These are phyloP conservation scores for Apiospora arundinis DNA, from an alignment of 2,329 filamentous ascomycete species.

Conservation along the genomic window DNA sequence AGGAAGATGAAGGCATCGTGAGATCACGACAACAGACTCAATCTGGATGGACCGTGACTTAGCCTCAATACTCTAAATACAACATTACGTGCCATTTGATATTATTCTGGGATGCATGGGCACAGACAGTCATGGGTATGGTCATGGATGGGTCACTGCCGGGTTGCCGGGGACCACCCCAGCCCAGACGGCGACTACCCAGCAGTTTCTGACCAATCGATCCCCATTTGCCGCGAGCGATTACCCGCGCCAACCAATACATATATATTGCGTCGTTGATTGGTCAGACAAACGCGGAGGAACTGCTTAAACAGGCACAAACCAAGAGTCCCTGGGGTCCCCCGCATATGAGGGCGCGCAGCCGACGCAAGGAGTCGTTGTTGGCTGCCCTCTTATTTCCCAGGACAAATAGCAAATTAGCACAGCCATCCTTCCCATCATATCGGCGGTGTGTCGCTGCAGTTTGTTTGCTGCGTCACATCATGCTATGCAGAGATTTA, in stretches of 20 bases:
- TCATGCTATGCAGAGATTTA: background rate
- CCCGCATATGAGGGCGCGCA: background rate
- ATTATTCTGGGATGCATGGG: no score
- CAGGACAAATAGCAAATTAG: background rate
- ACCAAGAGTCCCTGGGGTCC: background rate
- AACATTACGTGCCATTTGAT: no score
- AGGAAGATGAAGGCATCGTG: no score
- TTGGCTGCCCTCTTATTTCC: background rate
- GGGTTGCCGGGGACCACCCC: background rate
- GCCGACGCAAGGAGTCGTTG: background rate
- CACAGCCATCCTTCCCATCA: background rate
- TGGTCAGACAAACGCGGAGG: background rate
- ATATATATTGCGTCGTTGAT: fast-evolving
- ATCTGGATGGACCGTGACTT: no score
- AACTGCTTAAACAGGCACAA: background rate
- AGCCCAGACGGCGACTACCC: background rate
- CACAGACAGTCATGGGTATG: background rate
- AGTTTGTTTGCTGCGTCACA: background rate
- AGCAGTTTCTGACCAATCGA: background rate
- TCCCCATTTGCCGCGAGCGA: background rate
- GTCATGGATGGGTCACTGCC: background rate
- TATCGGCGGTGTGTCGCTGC: background rate
- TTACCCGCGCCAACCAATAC: background rate
- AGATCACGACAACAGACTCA: no score
- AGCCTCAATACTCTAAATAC: no score